Evolutionary conservation across 2,329 filamentous ascomycete species (phyloP).

Genomic region (Beauveria pseudobassiana): DNA sequence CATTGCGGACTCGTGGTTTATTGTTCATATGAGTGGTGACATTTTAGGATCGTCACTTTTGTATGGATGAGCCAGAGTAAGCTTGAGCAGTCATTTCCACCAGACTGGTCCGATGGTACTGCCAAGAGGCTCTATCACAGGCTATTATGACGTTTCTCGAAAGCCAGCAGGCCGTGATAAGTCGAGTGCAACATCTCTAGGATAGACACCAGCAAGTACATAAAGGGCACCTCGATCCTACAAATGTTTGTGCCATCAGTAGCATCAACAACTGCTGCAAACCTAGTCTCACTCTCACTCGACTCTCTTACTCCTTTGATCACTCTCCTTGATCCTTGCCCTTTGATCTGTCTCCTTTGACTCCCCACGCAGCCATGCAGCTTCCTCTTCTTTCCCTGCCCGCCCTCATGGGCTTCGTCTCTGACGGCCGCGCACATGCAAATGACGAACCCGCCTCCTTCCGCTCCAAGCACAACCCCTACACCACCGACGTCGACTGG

Average conservation of each 20-base stretch:
- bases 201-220: background rate
- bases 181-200: background rate
- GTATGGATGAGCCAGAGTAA: background rate
- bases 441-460: constrained; percentile 42
- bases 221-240: background rate
- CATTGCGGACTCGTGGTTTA: background rate
- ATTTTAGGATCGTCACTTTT: background rate
- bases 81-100: background rate
- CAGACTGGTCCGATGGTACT: background rate
- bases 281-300: background rate
- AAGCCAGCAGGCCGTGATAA: background rate
- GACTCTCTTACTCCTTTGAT: background rate
- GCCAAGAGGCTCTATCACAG: background rate
- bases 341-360: background rate
- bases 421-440: constrained; percentile 44
- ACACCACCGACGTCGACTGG: constrained; percentile 51
- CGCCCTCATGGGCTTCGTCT: constrained; percentile 26
- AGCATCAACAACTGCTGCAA: background rate
- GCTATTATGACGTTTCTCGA: background rate
- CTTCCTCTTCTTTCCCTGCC: constrained; percentile 29
- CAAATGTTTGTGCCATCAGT: background rate
- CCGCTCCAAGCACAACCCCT: constrained; percentile 42
- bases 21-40: background rate
- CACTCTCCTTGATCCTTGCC: no score
- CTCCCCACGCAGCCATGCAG: background rate